Evolutionary conservation across 805 yeast genomes (phyloP), one percentile per base, ranked within the genome.

Genomic region (Metschnikowia chrysomelidarum): DNA sequence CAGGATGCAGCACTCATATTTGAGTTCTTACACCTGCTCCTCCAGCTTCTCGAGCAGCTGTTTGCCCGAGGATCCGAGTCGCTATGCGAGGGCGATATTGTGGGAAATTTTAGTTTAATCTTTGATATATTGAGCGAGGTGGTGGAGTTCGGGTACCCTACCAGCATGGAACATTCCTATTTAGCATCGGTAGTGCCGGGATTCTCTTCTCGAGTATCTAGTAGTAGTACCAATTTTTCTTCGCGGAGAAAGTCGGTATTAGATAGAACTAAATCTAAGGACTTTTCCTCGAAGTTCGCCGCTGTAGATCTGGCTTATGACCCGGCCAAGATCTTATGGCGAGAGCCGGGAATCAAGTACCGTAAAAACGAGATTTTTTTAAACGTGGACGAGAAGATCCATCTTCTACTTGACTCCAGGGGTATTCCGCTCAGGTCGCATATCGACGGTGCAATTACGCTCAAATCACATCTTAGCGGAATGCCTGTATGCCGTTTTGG

Each of bases 401-500:
- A 78, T 49, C 73, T 86, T 23, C 65, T 88, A 36, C 75, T 87
- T 55, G 75, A 81, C 6, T 69, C 80, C 6, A 73, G 76, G 36
- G 85, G 87, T 1, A 72, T 77, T 13, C 68, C 83, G 1, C 60
- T 86, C 19, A 71, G 83, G 38, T 73, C 88, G 0, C 81, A 77
- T 50, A 85, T 88, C 16, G 86, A 82, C 44, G 97, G 97, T 4
- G 64, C 73, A 8, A 78, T 89, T 29, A 68, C 73, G 32, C 72
- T 87, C 72, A 79, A 80, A 32, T 67, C 91, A 0, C 86, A 79
- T 27, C 60, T 89, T 9, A 72, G 85, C 0, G 96, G 96, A 3
- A 76, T 79, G 74, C 96, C 97, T 0, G 72, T 73, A 16, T 89
- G 96, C 56, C 75, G 79, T 30, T 80, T 89, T 55, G 95, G 91